These are phyloP conservation scores for Globisporangium polare DNA, from an alignment of 352 stramenopile species.

Conservation along the genomic window DNA sequence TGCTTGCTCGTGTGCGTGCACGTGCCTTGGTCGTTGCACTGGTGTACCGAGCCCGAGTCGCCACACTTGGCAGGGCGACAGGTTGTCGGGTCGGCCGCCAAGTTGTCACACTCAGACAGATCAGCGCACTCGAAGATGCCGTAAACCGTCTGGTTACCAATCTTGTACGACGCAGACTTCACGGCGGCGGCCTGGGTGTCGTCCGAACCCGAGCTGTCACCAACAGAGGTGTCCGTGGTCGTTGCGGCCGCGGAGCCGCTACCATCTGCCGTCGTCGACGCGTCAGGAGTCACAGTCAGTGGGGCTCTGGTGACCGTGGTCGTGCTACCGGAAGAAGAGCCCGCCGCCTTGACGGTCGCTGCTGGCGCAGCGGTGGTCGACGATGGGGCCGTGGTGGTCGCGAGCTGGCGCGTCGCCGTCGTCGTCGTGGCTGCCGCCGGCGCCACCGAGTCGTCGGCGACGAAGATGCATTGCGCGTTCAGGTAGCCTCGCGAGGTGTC, in stretches of 20 bases:
- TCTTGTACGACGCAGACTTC: slow-evolving; percentile 39
- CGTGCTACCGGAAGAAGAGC: background rate
- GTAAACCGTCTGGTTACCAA: slow-evolving; percentile 50
- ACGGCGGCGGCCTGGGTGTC: slow-evolving; percentile 15
- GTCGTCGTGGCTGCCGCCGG: slow-evolving; percentile 12
- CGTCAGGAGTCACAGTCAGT: background rate
- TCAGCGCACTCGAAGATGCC: slow-evolving; percentile 53
- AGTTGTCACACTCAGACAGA: slow-evolving; percentile 35
- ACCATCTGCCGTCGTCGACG: background rate
- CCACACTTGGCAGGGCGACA: slow-evolving; percentile 34
- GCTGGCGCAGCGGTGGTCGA: slow-evolving; percentile 3
- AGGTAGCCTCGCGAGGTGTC: slow-evolving; percentile 61
- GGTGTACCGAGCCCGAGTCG: slow-evolving; percentile 16
- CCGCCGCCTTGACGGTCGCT: slow-evolving; percentile 17
- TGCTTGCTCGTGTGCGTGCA: slow-evolving; percentile 64
- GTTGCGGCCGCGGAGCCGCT: background rate
- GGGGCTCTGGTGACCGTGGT: slow-evolving; percentile 7
- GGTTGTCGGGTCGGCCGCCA: slow-evolving; percentile 30
- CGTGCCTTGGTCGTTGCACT: slow-evolving; percentile 67
- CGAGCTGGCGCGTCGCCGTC: slow-evolving; percentile 4
- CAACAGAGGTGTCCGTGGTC: slow-evolving; percentile 15
- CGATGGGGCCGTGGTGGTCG: slow-evolving; percentile 6
- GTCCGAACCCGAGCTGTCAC: slow-evolving; percentile 16
- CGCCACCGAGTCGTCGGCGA: slow-evolving; percentile 46
- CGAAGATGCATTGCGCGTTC: slow-evolving; percentile 84